Evolutionary conservation across 306 rosid genomes (phyloP).

Genomic region (Cicer arietinum): DNA sequence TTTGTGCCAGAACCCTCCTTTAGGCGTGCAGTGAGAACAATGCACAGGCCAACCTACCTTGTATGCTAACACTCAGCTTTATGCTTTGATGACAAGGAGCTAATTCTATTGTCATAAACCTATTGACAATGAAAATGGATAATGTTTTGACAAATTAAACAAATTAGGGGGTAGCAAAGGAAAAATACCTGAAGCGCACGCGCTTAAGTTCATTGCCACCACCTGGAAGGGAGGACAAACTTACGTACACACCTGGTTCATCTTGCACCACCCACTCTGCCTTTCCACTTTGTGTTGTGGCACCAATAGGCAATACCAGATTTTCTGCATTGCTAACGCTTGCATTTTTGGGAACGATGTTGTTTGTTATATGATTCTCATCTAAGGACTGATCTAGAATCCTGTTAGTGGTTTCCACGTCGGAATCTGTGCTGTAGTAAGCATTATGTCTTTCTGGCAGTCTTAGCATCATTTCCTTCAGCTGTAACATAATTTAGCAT

Average conservation of each 20-base stretch:
- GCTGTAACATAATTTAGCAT: slow-evolving; percentile 56
- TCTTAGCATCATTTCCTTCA: slow-evolving; percentile 73
- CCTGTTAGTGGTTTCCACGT: slow-evolving; percentile 47
- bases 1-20: background rate
- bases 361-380: slow-evolving; percentile 53
- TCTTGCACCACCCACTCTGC: slow-evolving; percentile 88
- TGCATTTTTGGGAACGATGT: slow-evolving; percentile 48
- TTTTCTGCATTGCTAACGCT: slow-evolving; percentile 54
- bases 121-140: background rate
- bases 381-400: slow-evolving; percentile 53
- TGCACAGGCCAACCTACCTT: slow-evolving; percentile 2
- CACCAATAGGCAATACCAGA: slow-evolving; percentile 55
- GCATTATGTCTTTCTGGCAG: slow-evolving; percentile 62
- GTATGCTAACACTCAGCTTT: background rate
- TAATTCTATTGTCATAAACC: background rate
- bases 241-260: slow-evolving; percentile 88
- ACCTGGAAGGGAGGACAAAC: slow-evolving; percentile 62
- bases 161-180: slow-evolving; percentile 26
- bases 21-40: slow-evolving; percentile 1
- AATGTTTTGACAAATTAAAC: slow-evolving; percentile 25
- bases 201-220: slow-evolving; percentile 88
- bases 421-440: slow-evolving; percentile 45
- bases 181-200: slow-evolving; percentile 92
- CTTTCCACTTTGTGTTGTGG: slow-evolving; percentile 57
- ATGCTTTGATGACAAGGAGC: background rate